phyloP scores from a whole-genome alignment of 768 basidiomycete species.

The Suillus subluteus region DNA sequence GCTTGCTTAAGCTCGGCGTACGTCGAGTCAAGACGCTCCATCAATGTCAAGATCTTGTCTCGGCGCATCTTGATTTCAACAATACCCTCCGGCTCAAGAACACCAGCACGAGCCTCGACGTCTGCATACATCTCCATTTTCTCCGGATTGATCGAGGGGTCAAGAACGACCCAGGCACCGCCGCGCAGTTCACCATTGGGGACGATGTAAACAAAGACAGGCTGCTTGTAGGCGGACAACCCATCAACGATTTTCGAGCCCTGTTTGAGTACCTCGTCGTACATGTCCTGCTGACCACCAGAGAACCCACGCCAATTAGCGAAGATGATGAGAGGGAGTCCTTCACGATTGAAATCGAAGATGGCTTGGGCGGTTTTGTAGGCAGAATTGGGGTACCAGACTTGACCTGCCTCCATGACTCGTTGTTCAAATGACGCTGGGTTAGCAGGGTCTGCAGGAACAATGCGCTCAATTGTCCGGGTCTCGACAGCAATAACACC shows the following conservation, averaged over 20 bases:
- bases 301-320: conserved; percentile 99
- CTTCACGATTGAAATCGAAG: conserved; percentile 98
- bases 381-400: conserved; percentile 99
- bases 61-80: conserved; percentile 98
- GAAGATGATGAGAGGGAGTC: conserved; percentile 95
- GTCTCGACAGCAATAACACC: conserved; percentile 99
- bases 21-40: conserved; percentile 90
- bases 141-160: conserved; percentile 94
- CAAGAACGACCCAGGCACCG: conserved; percentile 98
- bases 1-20: conserved; percentile 83
- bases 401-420: conserved; percentile 99
- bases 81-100: conserved; percentile 95
- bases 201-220: conserved; percentile 97
- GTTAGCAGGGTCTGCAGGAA: conserved; percentile 98
- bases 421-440: conserved; percentile 94
- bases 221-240: conserved; percentile 94
- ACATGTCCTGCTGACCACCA: conserved; percentile 99
- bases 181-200: conserved; percentile 99
- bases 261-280: conserved; percentile 95
- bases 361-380: conserved; percentile 99
- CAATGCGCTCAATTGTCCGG: conserved; percentile 93
- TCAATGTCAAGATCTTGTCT: conserved; percentile 85
- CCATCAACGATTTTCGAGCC: conserved; percentile 99
- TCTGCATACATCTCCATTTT: conserved; percentile 99
- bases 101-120: conserved; percentile 93